Percentiles rank a stretch among this genome's conserved stretches.
Conservation (phyloP, 1,284 basidiomycete species). For the Sphaerobolus stellatus region DNA sequence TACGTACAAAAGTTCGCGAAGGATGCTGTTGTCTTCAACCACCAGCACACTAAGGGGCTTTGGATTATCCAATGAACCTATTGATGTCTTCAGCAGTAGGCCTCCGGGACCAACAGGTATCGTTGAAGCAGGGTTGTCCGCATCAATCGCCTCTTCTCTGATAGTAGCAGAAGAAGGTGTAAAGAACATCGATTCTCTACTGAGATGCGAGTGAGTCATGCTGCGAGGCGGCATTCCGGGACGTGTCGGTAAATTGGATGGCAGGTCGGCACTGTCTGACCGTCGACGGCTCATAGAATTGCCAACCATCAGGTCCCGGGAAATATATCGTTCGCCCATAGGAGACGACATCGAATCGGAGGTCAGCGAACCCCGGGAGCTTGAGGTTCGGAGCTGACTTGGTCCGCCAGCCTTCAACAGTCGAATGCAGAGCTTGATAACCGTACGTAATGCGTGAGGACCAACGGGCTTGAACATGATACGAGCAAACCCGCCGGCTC, state of each 20-base stretch:
- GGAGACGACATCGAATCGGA: conserved; percentile 8
- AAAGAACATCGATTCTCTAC: neutral
- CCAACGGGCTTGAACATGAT: conserved; percentile 89
- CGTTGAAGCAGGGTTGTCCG: conserved; percentile 32
- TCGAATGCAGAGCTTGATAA: conserved; percentile 72
- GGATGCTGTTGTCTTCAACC: conserved; percentile 81
- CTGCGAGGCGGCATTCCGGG: conserved; percentile 9
- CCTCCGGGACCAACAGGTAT: conserved; percentile 59
- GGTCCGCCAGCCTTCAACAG: conserved; percentile 39
- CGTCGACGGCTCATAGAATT: conserved; percentile 17
- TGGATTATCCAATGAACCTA: conserved; percentile 44
- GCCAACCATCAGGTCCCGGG: conserved; percentile 13
- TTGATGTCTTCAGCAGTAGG: conserved; percentile 58
- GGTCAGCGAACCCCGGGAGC: conserved; percentile 16
- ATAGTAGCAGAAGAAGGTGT: neutral
- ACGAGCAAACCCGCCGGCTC: conserved; percentile 83
- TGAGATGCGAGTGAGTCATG: conserved; percentile 1
- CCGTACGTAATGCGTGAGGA: conserved; percentile 69
- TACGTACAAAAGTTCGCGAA: conserved; percentile 67
- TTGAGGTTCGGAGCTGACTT: conserved; percentile 31
- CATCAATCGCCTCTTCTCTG: conserved; percentile 3
- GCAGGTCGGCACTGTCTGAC: conserved; percentile 16
- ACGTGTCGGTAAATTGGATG: conserved; percentile 9
- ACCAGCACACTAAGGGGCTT: conserved; percentile 63
- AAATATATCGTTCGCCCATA: conserved; percentile 2